These are phyloP conservation scores for Crithidia sp. DNA, from an alignment of 208 protist species.

Conservation along the genomic window DNA sequence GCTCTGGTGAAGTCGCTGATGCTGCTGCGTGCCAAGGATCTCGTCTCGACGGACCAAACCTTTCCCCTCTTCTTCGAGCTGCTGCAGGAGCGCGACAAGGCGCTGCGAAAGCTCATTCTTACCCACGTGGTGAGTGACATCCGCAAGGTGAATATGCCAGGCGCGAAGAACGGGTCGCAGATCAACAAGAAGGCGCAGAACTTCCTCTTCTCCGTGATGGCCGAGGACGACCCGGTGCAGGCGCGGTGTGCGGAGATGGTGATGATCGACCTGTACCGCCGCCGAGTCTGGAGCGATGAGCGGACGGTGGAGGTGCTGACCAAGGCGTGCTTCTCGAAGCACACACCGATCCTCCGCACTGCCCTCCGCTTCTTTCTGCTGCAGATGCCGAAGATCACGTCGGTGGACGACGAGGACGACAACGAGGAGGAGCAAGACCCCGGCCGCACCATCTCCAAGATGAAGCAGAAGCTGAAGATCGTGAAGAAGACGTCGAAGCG, in stretches of 20 bases:
- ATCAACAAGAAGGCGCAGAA: slow-evolving; percentile 95
- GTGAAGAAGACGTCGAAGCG: slow-evolving; percentile 92
- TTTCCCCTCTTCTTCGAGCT: slow-evolving; percentile 96
- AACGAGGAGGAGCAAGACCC: slow-evolving; percentile 75
- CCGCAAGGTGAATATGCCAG: slow-evolving; percentile 91
- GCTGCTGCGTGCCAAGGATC: slow-evolving; percentile 93
- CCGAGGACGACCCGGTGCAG: slow-evolving; percentile 92
- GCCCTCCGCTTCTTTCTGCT: slow-evolving; percentile 97
- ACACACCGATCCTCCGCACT: slow-evolving; percentile 92
- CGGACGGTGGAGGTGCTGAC: slow-evolving; percentile 96
- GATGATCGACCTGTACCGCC: slow-evolving; percentile 98
- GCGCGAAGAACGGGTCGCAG: slow-evolving; percentile 85
- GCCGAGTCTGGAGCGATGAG: slow-evolving; percentile 94
- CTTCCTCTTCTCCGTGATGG: slow-evolving; percentile 95
- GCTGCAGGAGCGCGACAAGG: slow-evolving; percentile 96
- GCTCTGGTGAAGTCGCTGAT: slow-evolving; percentile 93
- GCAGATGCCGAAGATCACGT: slow-evolving; percentile 85
- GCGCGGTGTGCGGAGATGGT: slow-evolving; percentile 95
- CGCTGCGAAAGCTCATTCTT: slow-evolving; percentile 85
- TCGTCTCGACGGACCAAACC: slow-evolving; percentile 85
- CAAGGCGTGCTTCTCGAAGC: slow-evolving; percentile 93
- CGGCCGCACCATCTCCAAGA: slow-evolving; percentile 82
- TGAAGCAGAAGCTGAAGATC: slow-evolving; percentile 94
- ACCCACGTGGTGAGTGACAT: slow-evolving; percentile 96
- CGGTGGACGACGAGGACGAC: slow-evolving; percentile 78